Percentiles rank a stretch among this genome's conserved stretches.
phyloP scores from a whole-genome alignment of 805 yeast genomes.

The Henningerozyma blattae region DNA sequence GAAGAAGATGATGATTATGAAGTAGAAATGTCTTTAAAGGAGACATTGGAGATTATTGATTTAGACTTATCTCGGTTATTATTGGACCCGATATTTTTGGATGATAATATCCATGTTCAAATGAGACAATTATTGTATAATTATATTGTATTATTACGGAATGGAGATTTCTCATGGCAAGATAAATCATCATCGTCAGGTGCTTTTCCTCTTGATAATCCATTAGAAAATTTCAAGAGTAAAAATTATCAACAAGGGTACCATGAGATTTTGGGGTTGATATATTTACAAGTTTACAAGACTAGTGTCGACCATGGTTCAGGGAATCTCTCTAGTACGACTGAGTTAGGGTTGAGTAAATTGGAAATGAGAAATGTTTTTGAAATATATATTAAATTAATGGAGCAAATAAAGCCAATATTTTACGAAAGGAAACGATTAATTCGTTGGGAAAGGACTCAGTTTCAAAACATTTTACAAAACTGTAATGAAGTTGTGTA shows the following conservation, averaged over 20 bases:
- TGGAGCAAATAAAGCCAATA: slow-evolving; percentile 14
- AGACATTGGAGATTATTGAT: slow-evolving; percentile 19
- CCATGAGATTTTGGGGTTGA: slow-evolving; percentile 21
- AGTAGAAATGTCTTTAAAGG: slow-evolving; percentile 7
- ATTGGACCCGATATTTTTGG: slow-evolving; percentile 13
- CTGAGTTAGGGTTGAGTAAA: neutral
- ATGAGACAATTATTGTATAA: slow-evolving; percentile 18
- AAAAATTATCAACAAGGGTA: slow-evolving; percentile 21
- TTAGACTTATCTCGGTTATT: slow-evolving; percentile 20
- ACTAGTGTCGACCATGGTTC: neutral
- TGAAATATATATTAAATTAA: slow-evolving; percentile 15
- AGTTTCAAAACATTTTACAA: slow-evolving; percentile 13
- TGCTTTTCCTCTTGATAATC: too few species aligned
- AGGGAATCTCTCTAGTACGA: neutral
- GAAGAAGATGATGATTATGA: slow-evolving; percentile 5
- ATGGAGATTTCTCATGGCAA: too few species aligned
- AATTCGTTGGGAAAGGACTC: slow-evolving; percentile 15
- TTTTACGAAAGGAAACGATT: slow-evolving; percentile 18
- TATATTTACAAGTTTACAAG: slow-evolving; percentile 15
- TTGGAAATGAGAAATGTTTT: slow-evolving; percentile 8
- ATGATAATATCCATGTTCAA: slow-evolving; percentile 10
- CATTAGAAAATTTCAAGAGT: slow-evolving; percentile 1
- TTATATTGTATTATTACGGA: slow-evolving; percentile 5
- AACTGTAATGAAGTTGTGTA: slow-evolving; percentile 10
- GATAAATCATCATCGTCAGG: too few species aligned